Evolutionary conservation across 768 basidiomycete species (phyloP).

Genomic region (Guyanaporus albipodus): DNA sequence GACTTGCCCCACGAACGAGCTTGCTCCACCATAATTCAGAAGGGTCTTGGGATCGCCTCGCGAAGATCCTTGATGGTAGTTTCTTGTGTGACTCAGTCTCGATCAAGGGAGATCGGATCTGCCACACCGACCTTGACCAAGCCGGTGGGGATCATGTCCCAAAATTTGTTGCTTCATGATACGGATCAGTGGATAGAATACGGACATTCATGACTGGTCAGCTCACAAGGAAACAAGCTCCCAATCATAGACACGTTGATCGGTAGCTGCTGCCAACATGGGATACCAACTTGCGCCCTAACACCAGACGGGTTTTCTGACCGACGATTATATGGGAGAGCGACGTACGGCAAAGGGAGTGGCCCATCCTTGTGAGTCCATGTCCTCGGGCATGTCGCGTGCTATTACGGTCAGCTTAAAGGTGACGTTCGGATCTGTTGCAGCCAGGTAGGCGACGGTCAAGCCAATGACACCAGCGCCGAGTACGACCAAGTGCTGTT

Average conservation of each 20-base stretch:
- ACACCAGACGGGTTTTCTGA: not conserved
- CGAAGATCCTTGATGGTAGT: constrained; percentile 37
- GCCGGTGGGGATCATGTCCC: constrained; percentile 44
- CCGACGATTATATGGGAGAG: not conserved
- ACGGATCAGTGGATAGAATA: constrained; percentile 4
- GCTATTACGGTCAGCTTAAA: constrained; percentile 31
- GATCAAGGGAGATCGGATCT: not conserved
- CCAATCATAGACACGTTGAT: constrained; percentile 34
- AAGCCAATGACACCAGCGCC: constrained; percentile 40
- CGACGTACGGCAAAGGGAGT: constrained; percentile 48
- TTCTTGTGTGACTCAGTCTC: constrained; percentile 25
- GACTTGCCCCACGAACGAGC: constrained; percentile 38
- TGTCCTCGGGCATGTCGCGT: constrained; percentile 36
- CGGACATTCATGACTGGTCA: not conserved
- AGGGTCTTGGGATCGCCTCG: constrained; percentile 10
- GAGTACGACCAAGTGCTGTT: constrained; percentile 29
- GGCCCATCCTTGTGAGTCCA: constrained; percentile 42
- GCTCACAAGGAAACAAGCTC: constrained; percentile 43
- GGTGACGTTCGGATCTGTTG: constrained; percentile 17
- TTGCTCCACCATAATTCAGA: constrained; percentile 37
- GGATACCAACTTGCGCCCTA: constrained; percentile 50
- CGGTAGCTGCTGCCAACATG: constrained; percentile 33
- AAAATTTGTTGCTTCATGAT: constrained; percentile 39
- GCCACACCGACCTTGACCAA: constrained; percentile 34
- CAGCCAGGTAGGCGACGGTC: constrained; percentile 33